Evolutionary conservation across 2,329 filamentous ascomycete species (phyloP).

Genomic region (Pseudogymnoascus sp.): DNA sequence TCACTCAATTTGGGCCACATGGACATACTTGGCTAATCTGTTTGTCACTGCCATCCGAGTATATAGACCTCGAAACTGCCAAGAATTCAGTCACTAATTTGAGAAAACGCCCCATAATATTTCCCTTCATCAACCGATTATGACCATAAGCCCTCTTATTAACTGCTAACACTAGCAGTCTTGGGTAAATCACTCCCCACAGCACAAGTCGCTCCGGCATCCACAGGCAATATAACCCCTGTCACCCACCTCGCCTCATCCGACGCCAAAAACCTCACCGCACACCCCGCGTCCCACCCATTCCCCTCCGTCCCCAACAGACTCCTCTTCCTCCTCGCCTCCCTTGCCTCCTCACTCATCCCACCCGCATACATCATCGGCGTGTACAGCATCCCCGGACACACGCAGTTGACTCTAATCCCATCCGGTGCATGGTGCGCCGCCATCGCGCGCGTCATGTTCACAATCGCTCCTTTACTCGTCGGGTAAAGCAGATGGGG

Average conservation of each 20-base stretch:
- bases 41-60: background rate
- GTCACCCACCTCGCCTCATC: conserved; percentile 44
- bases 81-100: background rate
- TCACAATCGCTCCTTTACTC: conserved; percentile 40
- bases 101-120: background rate
- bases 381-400: conserved; percentile 45
- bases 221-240: conserved; percentile 37
- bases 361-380: conserved; percentile 36
- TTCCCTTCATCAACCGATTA: background rate
- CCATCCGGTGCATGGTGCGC: conserved; percentile 41
- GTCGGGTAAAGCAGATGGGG: conserved; percentile 38
- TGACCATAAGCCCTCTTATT: background rate
- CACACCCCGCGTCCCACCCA: conserved; percentile 43
- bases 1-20: no score
- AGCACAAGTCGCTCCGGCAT: conserved; percentile 37
- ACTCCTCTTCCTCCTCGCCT: conserved; percentile 33
- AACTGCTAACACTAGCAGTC: background rate
- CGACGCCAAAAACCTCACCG: conserved; percentile 41
- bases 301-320: conserved; percentile 46
- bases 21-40: background rate
- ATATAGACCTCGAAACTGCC: background rate
- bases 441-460: conserved; percentile 47
- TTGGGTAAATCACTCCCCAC: conserved; percentile 33
- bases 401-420: conserved; percentile 46
- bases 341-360: conserved; percentile 32